A percentile compares a stretch with the other conserved stretches of the same genome.
Evolutionary conservation across 768 basidiomycete genomes (phyloP).

Genomic region (Cubamyces sp.): DNA sequence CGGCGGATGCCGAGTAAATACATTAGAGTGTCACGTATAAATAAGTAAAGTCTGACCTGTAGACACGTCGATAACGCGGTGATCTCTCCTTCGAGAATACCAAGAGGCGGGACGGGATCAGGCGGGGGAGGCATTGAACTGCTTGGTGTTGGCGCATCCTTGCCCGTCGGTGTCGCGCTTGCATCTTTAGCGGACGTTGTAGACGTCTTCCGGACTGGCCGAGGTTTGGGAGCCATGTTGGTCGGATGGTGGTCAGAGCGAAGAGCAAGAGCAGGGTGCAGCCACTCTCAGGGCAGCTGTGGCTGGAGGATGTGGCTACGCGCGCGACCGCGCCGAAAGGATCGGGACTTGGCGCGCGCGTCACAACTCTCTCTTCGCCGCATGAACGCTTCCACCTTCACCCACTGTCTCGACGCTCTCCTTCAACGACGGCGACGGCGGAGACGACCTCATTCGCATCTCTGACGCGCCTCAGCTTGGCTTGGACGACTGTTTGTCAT

Average conservation of each 20-base stretch:
- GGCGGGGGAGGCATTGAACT: slow-evolving; percentile 60
- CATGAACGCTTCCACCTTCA: slow-evolving; percentile 14
- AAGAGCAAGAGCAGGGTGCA: background rate
- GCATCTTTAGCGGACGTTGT: slow-evolving; percentile 36
- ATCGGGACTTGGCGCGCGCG: slow-evolving; percentile 11
- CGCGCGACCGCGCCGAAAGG: slow-evolving; percentile 10
- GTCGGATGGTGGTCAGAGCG: slow-evolving; percentile 3
- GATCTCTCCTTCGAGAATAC: slow-evolving; percentile 68
- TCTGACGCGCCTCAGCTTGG: background rate
- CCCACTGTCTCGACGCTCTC: slow-evolving; percentile 3
- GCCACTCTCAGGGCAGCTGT: background rate
- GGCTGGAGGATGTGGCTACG: slow-evolving; percentile 1
- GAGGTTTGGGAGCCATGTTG: slow-evolving; percentile 51
- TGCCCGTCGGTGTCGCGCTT: slow-evolving; percentile 24
- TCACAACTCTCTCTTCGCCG: background rate
- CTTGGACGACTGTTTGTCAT: background rate
- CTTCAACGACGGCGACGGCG: slow-evolving; percentile 14
- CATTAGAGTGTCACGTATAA: no score
- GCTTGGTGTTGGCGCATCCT: slow-evolving; percentile 24
- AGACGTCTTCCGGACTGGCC: slow-evolving; percentile 39
- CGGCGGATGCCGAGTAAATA: no score
- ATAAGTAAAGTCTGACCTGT: slow-evolving; percentile 45
- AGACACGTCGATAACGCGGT: slow-evolving; percentile 59
- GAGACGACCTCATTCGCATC: slow-evolving; percentile 1
- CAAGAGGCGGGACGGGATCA: slow-evolving; percentile 41